Percentiles rank a stretch among this genome's conserved stretches.
phyloP scores from a whole-genome alignment of 768 basidiomycete species.

The Psilocybe subaeruginosa region DNA sequence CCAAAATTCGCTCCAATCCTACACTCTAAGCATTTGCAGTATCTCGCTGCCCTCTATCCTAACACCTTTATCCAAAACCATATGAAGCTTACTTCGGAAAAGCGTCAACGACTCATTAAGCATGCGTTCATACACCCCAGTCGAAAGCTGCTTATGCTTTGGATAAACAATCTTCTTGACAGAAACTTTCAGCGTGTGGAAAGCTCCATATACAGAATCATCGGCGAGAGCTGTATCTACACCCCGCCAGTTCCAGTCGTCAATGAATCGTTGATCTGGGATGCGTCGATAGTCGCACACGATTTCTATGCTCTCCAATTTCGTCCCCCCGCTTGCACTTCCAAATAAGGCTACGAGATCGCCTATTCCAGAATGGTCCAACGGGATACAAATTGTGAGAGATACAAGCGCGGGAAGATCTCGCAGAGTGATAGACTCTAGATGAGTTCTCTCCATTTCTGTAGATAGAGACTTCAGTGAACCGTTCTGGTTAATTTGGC shows the following conservation, averaged over 20 bases:
- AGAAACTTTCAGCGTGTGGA: slow-evolving; percentile 14
- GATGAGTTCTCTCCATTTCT: not conserved
- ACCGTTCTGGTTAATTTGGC: not conserved
- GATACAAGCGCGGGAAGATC: slow-evolving; percentile 2
- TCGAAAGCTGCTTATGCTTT: not conserved
- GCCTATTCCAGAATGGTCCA: not conserved
- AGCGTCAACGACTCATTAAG: not conserved
- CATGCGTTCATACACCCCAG: not conserved
- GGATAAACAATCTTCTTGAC: slow-evolving; percentile 4
- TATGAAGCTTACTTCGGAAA: not conserved
- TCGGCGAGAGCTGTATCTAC: slow-evolving; percentile 12
- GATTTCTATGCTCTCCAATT: slow-evolving; percentile 16
- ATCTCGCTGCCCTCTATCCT: not conserved
- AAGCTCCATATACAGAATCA: not conserved
- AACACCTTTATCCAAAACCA: not conserved
- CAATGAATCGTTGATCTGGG: slow-evolving; percentile 6
- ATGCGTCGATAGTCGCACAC: slow-evolving; percentile 17
- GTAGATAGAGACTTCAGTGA: not conserved
- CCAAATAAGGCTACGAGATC: not conserved
- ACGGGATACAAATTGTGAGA: not conserved
- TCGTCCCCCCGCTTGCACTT: not conserved
- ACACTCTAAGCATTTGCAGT: not conserved
- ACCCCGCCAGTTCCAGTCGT: slow-evolving; percentile 8
- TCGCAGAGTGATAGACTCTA: not conserved
- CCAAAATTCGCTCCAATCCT: no score